A percentile compares a stretch with the other conserved stretches of the same genome.
phyloP scores from a whole-genome alignment of 768 basidiomycete species.

The Trametes cinnabarina region DNA sequence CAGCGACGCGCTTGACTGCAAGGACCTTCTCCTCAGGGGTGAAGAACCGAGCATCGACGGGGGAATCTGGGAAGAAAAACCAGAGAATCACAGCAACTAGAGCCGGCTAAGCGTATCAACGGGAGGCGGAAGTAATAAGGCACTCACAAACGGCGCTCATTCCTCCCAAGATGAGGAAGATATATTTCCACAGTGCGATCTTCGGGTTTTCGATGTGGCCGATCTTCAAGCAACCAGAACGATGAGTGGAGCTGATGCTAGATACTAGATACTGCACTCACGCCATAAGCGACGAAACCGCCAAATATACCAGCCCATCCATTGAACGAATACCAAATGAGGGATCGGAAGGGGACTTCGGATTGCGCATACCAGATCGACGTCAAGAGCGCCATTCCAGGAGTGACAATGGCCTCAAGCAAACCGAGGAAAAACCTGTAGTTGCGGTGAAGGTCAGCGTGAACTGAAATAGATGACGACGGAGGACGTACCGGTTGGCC shows the following conservation, averaged over 20 bases:
- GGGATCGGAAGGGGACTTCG: constrained; percentile 19
- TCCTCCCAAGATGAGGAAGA: constrained; percentile 19
- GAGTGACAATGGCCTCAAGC: constrained; percentile 21
- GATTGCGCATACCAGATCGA: constrained; percentile 21
- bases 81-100: constrained; percentile 27
- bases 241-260: neutral
- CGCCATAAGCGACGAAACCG: constrained; percentile 18
- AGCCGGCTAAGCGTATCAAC: too few species aligned
- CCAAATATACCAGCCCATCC: constrained; percentile 23
- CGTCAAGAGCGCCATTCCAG: constrained; percentile 17
- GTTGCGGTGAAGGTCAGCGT: too few species aligned
- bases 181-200: constrained; percentile 21
- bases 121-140: too few species aligned
- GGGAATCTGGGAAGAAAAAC: constrained; percentile 37
- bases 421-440: constrained; percentile 20
- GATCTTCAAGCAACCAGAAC: neutral
- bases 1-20: constrained; percentile 37
- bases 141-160: constrained; percentile 17
- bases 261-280: neutral
- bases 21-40: constrained; percentile 32
- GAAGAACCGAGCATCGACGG: constrained; percentile 32
- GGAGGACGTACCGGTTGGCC: constrained; percentile 8
- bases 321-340: constrained; percentile 24
- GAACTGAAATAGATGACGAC: too few species aligned
- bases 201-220: constrained; percentile 15